phyloP scores from a whole-genome alignment of 192 early-diverging fungal species.

The Nowakowskiella sp. region DNA sequence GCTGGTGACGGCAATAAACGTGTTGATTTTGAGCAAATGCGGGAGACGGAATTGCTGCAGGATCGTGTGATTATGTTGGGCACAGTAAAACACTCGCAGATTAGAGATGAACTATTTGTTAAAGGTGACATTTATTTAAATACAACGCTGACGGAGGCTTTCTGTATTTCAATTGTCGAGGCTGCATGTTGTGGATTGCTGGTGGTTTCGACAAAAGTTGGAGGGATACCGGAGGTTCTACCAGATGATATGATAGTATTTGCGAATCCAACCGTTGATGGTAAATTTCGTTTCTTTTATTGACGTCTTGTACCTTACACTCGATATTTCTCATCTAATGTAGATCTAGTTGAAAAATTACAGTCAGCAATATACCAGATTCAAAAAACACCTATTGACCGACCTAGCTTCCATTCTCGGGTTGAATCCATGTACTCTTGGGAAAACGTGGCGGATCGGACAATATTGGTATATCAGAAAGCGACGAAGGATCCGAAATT shows the following conservation, averaged over 20 bases:
- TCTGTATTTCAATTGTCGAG: constrained; percentile 98
- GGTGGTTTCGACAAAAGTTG: constrained; percentile 93
- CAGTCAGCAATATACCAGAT: constrained; percentile 64
- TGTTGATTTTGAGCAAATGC: constrained; percentile 96
- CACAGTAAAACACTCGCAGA: constrained; percentile 68
- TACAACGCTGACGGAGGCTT: constrained; percentile 95
- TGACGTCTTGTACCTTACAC: background rate
- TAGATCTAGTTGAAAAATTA: constrained; percentile 64
- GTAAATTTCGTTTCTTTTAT: constrained; percentile 30
- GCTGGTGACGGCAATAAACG: constrained; percentile 92
- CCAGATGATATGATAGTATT: constrained; percentile 89
- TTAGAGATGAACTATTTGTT: constrained; percentile 71
- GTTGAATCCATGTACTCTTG: constrained; percentile 95
- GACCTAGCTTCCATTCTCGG: constrained; percentile 61
- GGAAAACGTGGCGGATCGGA: constrained; percentile 89
- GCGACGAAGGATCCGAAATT: constrained; percentile 59
- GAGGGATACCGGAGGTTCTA: constrained; percentile 93
- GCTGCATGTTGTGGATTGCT: constrained; percentile 89
- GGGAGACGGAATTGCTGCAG: constrained; percentile 84
- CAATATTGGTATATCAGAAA: constrained; percentile 69
- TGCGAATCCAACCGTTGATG: constrained; percentile 77
- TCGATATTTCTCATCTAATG: background rate
- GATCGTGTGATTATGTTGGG: constrained; percentile 88
- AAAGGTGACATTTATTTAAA: constrained; percentile 95
- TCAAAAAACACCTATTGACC: constrained; percentile 18